Conservation (phyloP, 805 yeast species). For the Suhomyces pyralidae region DNA sequence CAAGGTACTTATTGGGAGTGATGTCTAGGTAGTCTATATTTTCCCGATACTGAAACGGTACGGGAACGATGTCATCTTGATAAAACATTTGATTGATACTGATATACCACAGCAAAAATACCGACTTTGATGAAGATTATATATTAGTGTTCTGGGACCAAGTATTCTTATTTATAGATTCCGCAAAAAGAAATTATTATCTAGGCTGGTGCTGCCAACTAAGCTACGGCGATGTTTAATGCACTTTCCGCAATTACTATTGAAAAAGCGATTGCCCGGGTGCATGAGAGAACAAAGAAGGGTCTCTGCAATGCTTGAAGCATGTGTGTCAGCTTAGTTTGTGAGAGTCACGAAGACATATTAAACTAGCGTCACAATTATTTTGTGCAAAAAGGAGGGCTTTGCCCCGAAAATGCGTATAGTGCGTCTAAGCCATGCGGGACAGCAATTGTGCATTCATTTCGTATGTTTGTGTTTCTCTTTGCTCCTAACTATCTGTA, state of each 20-base stretch:
- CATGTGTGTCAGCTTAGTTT: not conserved
- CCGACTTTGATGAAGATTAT: not conserved
- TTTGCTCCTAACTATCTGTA: not conserved
- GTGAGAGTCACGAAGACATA: too few relatives aligned
- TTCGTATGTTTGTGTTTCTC: not conserved
- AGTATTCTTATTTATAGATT: not conserved
- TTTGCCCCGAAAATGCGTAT: not conserved
- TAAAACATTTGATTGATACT: not conserved
- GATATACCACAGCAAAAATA: not conserved
- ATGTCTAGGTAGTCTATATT: constrained; percentile 32
- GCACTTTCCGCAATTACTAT: not conserved
- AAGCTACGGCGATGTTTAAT: not conserved
- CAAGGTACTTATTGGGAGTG: constrained; percentile 4
- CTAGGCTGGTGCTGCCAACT: not conserved
- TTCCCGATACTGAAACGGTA: constrained; percentile 11
- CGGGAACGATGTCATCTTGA: constrained; percentile 4
- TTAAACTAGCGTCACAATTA: not conserved
- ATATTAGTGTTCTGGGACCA: not conserved
- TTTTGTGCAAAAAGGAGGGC: not conserved
- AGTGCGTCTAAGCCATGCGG: not conserved
- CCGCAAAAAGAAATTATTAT: not conserved
- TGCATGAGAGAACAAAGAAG: not conserved
- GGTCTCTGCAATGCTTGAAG: not conserved
- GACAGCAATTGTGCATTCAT: not conserved
- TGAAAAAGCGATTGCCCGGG: not conserved